phyloP scores from a whole-genome alignment of 225 moss, liverwort and hornwort genomes.

The Ulota crispa region DNA sequence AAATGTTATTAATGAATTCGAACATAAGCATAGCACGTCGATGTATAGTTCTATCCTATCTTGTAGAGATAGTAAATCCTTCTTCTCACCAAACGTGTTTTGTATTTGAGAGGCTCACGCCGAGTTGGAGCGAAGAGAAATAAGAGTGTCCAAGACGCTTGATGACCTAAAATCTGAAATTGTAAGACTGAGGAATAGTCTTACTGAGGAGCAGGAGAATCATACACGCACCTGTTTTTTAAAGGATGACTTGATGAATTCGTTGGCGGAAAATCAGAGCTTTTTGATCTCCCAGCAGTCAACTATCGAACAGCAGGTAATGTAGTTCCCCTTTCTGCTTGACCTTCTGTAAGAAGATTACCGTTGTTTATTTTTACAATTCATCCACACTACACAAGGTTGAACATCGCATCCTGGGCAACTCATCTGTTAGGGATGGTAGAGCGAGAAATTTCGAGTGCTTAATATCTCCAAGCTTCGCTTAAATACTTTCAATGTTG shows the following conservation, averaged over 20 bases:
- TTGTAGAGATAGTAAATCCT: neutral
- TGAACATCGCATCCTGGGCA: neutral
- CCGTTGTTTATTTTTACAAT: neutral
- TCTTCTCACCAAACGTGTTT: constrained; percentile 27
- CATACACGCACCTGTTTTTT: constrained; percentile 44
- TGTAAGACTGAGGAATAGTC: constrained; percentile 39
- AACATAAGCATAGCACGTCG: neutral
- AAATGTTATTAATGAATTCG: neutral
- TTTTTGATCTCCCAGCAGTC: constrained; percentile 39
- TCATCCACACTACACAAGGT: neutral
- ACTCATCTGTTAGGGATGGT: neutral
- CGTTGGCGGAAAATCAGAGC: constrained; percentile 47
- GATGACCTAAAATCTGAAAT: constrained; percentile 40
- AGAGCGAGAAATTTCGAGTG: neutral
- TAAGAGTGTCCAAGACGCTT: constrained; percentile 42
- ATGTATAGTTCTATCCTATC: neutral
- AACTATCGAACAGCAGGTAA: constrained; percentile 58
- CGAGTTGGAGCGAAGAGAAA: constrained; percentile 40
- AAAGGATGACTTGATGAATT: constrained; percentile 39
- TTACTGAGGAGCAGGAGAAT: constrained; percentile 48
- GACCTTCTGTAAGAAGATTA: neutral
- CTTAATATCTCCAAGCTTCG: neutral
- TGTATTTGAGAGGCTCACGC: constrained; percentile 40
- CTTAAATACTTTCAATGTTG: neutral
- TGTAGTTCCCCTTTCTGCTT: neutral